phyloP scores from a whole-genome alignment of 169 alveolate genomes.

The Plasmodium reichenowi region DNA sequence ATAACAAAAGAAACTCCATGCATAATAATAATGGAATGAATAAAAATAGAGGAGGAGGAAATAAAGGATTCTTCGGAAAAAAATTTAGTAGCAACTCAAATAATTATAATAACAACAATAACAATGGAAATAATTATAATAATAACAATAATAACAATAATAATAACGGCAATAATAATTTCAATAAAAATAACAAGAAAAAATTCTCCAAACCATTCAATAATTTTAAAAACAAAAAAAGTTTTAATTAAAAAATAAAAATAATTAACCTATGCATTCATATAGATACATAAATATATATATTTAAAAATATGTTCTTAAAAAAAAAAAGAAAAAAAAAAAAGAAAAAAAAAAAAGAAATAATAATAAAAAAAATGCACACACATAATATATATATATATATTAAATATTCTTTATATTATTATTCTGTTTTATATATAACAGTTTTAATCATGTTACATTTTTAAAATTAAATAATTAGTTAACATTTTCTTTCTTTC shows the following conservation, averaged over 20 bases:
- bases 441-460: too few relatives aligned
- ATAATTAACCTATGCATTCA: not conserved
- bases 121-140: conserved; percentile 7
- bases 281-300: too few relatives aligned
- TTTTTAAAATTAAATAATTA: too few relatives aligned
- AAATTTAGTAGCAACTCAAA: not conserved
- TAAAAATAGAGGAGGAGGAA: conserved; percentile 9
- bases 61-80: conserved; percentile 5
- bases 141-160: not conserved
- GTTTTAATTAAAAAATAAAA: conserved; percentile 1
- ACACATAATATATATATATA: conserved; percentile 9
- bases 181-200: not conserved
- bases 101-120: conserved; percentile 2
- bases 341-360: not conserved
- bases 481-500: too few relatives aligned
- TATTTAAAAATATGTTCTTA: not conserved
- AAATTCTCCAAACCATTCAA: conserved; percentile 33
- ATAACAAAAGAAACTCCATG: not conserved
- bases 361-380: not conserved
- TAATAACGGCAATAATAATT: not conserved
- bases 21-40: conserved; percentile 22
- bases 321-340: not conserved
- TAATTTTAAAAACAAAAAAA: conserved; percentile 52
- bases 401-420: too few relatives aligned
- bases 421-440: too few relatives aligned